Conservation (phyloP, 192 early-diverging fungal genomes). For the Chytriomyces confervae region DNA sequence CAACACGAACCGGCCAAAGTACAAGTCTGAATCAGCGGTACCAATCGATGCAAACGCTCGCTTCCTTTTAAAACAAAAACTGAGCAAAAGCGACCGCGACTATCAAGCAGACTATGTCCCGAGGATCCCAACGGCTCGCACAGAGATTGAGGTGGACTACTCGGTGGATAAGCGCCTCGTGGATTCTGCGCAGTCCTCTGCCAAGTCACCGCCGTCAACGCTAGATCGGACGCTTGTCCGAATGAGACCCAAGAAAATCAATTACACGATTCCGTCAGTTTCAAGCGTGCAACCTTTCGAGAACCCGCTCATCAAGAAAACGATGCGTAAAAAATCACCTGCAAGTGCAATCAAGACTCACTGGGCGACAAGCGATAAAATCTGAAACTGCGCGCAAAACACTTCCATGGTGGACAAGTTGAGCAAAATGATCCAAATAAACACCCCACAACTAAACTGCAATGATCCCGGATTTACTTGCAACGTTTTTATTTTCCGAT, state of each 20-base stretch:
- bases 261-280: constrained; percentile 18
- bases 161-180: constrained; percentile 8
- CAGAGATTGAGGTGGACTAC: constrained; percentile 7
- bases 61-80: background rate
- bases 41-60: background rate
- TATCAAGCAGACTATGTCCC: background rate
- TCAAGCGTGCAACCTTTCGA: constrained; percentile 21
- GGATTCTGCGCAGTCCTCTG: background rate
- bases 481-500: background rate
- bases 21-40: background rate
- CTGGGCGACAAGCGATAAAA: constrained; percentile 10
- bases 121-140: constrained; percentile 14
- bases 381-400: background rate
- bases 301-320: constrained; percentile 26
- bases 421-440: too few species aligned
- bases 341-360: constrained; percentile 5
- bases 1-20: constrained; percentile 13
- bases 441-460: too few species aligned
- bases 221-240: background rate
- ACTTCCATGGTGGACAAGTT: too few species aligned
- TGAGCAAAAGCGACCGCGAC: background rate
- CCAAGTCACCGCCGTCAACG: too few species aligned
- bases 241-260: constrained; percentile 4
- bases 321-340: constrained; percentile 11
- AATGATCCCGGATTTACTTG: too few species aligned